Conservation (phyloP, 2,329 filamentous ascomycete genomes). For the Aschersonia sp. region DNA sequence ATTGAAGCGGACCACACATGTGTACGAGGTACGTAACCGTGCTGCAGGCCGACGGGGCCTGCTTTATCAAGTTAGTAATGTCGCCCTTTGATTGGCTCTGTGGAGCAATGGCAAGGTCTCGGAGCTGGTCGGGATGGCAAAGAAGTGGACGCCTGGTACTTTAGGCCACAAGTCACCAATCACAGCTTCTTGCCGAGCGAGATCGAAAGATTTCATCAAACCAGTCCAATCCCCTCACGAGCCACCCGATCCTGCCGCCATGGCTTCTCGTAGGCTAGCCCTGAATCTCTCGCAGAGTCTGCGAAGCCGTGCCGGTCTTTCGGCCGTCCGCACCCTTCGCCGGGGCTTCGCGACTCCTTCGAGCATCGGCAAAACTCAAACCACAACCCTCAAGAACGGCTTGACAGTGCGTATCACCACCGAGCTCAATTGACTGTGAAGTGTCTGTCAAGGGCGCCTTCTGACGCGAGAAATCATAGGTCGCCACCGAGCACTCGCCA, state of each 20-base stretch:
- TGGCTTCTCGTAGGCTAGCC: constrained; percentile 96
- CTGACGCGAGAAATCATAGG: constrained; percentile 36
- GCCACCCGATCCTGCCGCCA: constrained; percentile 40
- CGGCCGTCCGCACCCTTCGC: constrained; percentile 60
- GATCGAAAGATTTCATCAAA: constrained; percentile 38
- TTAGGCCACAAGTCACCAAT: constrained; percentile 29
- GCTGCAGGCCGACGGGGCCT: neutral
- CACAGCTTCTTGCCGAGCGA: constrained; percentile 31
- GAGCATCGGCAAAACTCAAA: constrained; percentile 71
- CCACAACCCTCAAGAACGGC: constrained; percentile 92
- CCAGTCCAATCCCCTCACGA: constrained; percentile 29
- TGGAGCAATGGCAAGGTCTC: constrained; percentile 13
- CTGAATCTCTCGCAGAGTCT: constrained; percentile 84
- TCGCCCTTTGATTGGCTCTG: constrained; percentile 18
- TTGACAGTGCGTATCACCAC: constrained; percentile 56
- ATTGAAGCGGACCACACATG: too few species aligned
- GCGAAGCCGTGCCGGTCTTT: constrained; percentile 74
- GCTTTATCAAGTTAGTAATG: constrained; percentile 15
- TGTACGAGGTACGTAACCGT: neutral
- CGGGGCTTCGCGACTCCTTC: constrained; percentile 86
- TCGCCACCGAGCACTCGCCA: constrained; percentile 94
- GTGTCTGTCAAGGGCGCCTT: constrained; percentile 5
- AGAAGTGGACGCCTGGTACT: constrained; percentile 17
- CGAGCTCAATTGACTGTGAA: neutral
- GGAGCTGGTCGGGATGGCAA: constrained; percentile 27